These are phyloP conservation scores for Lasiodiplodia gonubiensis DNA, from an alignment of 2,329 filamentous ascomycete genomes.

Conservation along the genomic window DNA sequence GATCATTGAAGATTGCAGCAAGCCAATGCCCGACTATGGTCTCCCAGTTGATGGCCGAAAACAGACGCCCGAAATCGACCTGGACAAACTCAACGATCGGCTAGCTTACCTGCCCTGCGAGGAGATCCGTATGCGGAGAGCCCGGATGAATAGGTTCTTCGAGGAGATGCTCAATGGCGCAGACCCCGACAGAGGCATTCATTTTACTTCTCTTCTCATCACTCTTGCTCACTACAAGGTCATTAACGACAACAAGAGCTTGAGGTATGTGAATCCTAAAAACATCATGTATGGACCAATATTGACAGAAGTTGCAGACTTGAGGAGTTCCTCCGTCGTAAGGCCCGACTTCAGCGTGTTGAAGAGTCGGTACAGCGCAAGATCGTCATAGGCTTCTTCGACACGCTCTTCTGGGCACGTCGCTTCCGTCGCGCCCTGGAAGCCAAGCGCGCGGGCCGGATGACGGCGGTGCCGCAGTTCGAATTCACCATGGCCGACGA, in stretches of 20 bases:
- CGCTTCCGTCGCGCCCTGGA: constrained; percentile 79
- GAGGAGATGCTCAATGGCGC: constrained; percentile 95
- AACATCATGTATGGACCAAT: background rate
- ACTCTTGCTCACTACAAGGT: constrained; percentile 98
- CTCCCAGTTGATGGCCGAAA: constrained; percentile 52
- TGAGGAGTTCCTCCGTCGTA: constrained; percentile 90
- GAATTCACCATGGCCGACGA: constrained; percentile 81
- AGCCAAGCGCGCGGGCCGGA: constrained; percentile 73
- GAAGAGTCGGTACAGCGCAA: constrained; percentile 92
- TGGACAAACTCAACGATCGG: constrained; percentile 75
- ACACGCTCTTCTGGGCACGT: constrained; percentile 87
- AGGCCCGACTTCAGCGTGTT: constrained; percentile 87
- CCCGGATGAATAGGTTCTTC: constrained; percentile 91
- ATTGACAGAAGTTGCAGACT: constrained; percentile 59
- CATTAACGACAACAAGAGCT: constrained; percentile 95
- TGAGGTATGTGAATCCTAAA: constrained; percentile 62
- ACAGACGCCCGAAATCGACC: constrained; percentile 62
- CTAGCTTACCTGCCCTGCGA: constrained; percentile 74
- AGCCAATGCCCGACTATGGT: constrained; percentile 58
- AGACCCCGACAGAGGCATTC: constrained; percentile 86
- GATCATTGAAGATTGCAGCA: constrained; percentile 83
- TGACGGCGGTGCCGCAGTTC: constrained; percentile 73
- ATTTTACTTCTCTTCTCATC: constrained; percentile 91
- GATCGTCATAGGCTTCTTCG: constrained; percentile 92
- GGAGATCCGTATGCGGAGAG: constrained; percentile 75